Base-by-base conservation (phyloP, 768 basidiomycete species). In the Suillus spraguei region DNA sequence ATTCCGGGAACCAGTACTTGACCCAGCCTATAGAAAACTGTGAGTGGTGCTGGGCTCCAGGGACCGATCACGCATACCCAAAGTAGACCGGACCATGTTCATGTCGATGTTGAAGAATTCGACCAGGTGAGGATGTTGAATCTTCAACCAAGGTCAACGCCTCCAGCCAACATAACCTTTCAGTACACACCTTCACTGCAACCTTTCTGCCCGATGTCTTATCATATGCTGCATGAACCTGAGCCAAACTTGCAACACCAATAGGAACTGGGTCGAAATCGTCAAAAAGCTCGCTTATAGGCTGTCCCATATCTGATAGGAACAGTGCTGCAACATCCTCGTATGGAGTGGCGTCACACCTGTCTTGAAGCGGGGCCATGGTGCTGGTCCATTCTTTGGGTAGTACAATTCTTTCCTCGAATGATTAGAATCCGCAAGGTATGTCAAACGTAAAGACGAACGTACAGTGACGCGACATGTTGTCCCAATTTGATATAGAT, bases 161-260 rank as follows among this genome's bases (percentile, higher is more conserved):
- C 55, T 62, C 50, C 47, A 41, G 28, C 17, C 0, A 62, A 5
- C 17, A 16, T 32, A 13, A 54, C 22, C 36, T 62, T 41, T 44
- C 41, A 32, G 50, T 52, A 67, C 77, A 38, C 64, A 90, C 90
- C 78, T 96, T 97, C 59, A 99, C 91, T 9, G 97, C 97, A 33
- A 95, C 95, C 61, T 79, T 77, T 73, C 83, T 82, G 3, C 93
- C 91, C 5, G 90, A 87, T 55, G 85, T 80, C 59, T 85, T 84
- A 65, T 93, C 87, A 16, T 77, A 84, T 4, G 88, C 97, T 22
- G 90, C 84, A 75, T 99, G 97, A 17, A 99, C 97, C 76, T 99
- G 97, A 6, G 97, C 97, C 42, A 98, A 77, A 69, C 94, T 97
- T 14, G 97, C 97, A 17, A 98, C 95, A 3, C 97, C 97, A 52